Evolutionary conservation across 2,329 filamentous ascomycete genomes (phyloP), one percentile per base, ranked within the genome.

Genomic region (Colletotrichum lentis): DNA sequence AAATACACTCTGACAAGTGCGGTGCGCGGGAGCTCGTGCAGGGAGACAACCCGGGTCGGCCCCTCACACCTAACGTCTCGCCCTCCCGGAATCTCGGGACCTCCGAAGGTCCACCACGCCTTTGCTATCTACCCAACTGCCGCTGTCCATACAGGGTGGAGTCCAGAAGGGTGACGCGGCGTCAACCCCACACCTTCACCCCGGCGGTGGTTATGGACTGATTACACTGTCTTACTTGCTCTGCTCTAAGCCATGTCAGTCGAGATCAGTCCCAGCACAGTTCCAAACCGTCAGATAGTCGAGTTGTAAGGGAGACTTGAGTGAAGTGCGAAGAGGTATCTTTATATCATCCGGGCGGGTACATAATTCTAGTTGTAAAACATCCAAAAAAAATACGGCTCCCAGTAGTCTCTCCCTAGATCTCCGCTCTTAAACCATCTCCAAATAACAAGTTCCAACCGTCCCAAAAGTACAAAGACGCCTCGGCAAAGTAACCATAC

Each of bases 271-370:
- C 49, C n/a, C 8, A 11, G 35, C 27, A 35, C 49, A 20, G 16
- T n/a, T 18, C 27, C 18, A 12, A 20, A 20, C 8, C 2, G 31
- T 22, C 8, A 16, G n/a, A 39, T 6, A 18, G 52, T 24, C n/a
- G 7, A 35, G 3, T 22, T 4, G 1, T 12, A n/a, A 49, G 5
- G 27, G 7, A 39, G 11, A 18, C 3, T 20, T 24, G 22, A 10
- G 16, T 59, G n/a, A 64, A 56, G 66, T 27, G 46, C 37, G 54
- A 59, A 64, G 41, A 71, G 69, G 67, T 68, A 70, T 71, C 69
- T 71, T 57, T 64, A 67, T 64, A 41, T 70, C 67, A 57, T 68
- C 57, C 56, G 56, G 57, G 49, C 56, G 56, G 57, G 49, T 46
- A 61, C 60, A 50, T 62, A 49, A 56, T 44, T 63, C 53, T 70